These are phyloP conservation scores for Isatis tinctoria DNA, from an alignment of 345 rosid genomes.

Conservation along the genomic window DNA sequence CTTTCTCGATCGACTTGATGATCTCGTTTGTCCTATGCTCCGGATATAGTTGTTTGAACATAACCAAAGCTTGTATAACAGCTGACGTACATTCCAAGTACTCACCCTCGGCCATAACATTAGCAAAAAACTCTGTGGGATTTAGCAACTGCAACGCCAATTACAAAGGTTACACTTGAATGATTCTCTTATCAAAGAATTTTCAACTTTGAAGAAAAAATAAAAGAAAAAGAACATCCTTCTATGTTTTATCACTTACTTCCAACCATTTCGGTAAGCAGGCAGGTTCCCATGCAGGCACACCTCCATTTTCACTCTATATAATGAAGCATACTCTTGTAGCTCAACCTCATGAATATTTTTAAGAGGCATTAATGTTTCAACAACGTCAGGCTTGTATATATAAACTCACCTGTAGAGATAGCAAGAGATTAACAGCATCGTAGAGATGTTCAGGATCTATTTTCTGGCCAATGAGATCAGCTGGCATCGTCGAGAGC, in stretches of 20 bases:
- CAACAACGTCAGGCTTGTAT: neutral
- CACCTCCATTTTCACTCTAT: constrained; percentile 59
- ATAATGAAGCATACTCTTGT: neutral
- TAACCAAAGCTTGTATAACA: no score
- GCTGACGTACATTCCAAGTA: constrained; percentile 50
- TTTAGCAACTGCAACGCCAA: constrained; percentile 38
- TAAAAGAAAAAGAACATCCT: no score
- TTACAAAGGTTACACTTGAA: neutral
- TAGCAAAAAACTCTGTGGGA: constrained; percentile 44
- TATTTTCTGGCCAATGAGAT: no score
- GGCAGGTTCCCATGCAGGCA: constrained; percentile 36
- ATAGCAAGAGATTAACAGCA: constrained; percentile 53
- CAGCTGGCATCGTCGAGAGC: no score
- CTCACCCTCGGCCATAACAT: constrained; percentile 37
- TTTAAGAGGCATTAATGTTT: neutral
- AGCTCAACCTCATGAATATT: no score
- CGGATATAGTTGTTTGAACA: constrained; percentile 17
- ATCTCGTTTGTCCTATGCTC: constrained; percentile 41
- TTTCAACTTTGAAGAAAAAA: no score
- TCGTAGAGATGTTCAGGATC: no score
- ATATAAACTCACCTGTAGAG: constrained; percentile 42
- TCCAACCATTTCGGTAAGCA: constrained; percentile 50
- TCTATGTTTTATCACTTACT: constrained; percentile 10
- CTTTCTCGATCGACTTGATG: constrained; percentile 20
- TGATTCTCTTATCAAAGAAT: no score